A percentile compares a stretch with the other conserved stretches of the same genome.
Conservation (phyloP, 345 rosid genomes). For the Corymbia maculata region DNA sequence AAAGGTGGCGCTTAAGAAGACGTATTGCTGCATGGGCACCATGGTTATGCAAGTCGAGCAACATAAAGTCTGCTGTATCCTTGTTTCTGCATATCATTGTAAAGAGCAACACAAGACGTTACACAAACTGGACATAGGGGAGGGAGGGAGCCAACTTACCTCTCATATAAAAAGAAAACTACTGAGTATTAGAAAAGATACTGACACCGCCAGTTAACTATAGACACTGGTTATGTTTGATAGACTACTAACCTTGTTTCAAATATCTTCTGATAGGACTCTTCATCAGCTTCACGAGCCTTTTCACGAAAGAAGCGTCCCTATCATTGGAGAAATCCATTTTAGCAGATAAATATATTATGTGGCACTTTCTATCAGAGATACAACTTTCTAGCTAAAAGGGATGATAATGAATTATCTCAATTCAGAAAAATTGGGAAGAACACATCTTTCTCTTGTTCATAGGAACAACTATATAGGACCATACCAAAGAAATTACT, state of each 20-base stretch:
- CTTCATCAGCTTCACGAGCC: constrained; percentile 45
- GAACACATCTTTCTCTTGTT: background rate
- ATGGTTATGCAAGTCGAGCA: constrained; percentile 28
- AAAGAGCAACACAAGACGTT: background rate
- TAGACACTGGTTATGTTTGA: background rate
- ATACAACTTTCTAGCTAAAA: background rate
- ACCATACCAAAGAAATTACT: background rate
- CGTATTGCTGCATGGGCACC: constrained; percentile 29
- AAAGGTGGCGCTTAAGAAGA: constrained; percentile 34
- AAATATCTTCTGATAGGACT: constrained; percentile 37
- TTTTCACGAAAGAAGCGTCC: constrained; percentile 30
- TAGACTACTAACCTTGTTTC: constrained; percentile 24
- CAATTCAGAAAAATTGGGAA: background rate
- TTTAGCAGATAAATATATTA: background rate
- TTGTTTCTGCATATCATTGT: constrained; percentile 8
- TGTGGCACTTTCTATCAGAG: background rate
- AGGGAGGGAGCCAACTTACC: background rate
- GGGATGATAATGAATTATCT: background rate
- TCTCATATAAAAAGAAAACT: background rate
- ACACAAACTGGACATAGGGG: background rate
- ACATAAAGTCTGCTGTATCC: constrained; percentile 12
- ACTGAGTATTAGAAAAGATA: background rate
- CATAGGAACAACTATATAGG: background rate
- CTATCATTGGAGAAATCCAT: constrained; percentile 18
- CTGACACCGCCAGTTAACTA: background rate